Evolutionary conservation across 108 stramenopile species (phyloP), one percentile per base, ranked within the genome.

Genomic region (Nitzschia palea): DNA sequence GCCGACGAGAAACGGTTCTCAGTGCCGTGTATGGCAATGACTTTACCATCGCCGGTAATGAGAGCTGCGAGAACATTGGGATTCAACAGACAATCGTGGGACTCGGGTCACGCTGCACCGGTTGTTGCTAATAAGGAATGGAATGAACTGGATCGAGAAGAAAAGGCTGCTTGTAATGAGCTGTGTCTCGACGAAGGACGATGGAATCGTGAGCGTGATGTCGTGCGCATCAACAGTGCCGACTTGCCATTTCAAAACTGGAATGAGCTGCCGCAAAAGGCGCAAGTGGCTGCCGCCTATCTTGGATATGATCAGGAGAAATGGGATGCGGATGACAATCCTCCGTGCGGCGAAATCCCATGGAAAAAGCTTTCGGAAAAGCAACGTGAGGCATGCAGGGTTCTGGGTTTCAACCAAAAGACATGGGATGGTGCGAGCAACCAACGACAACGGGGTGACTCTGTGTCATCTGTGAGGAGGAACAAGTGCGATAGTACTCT

Each of bases 231-330:
- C 50, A n/a, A n/a, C 50, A 51, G n/a, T 10, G 17, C 5, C 17
- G 22, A 51, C 18, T 20, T 40, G 14, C 37, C 8, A 10, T 10
- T 8, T 14, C 37, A 14, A 10, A 40, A 31, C 17, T 55, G 55
- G 55, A 26, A 14, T 6, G 55, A 55, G 4, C 55, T 55, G 4
- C 18, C 10, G 25, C 4, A 12, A 31, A 14, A 31, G 29, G 55
- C 18, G 6, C 25, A 55, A 31, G 55, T 5, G 10, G 55, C 55
- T 6, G 55, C 55, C 4, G 4, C 14, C 4, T 29, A 55, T 12
- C 55, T 55, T 55, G 55, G 55, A 27, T 55, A 55, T 26, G 29
- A 27, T 29, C 55, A 31, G 29, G 26, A 26, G 28, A 27, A 30
- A 31, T 55, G 55, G 55, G 37, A 40, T 14, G 10, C 8, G 14